Percentiles rank a stretch among this genome's conserved stretches.
phyloP scores from a whole-genome alignment of 1,284 basidiomycete species.

The Rhodotorula sp. region DNA sequence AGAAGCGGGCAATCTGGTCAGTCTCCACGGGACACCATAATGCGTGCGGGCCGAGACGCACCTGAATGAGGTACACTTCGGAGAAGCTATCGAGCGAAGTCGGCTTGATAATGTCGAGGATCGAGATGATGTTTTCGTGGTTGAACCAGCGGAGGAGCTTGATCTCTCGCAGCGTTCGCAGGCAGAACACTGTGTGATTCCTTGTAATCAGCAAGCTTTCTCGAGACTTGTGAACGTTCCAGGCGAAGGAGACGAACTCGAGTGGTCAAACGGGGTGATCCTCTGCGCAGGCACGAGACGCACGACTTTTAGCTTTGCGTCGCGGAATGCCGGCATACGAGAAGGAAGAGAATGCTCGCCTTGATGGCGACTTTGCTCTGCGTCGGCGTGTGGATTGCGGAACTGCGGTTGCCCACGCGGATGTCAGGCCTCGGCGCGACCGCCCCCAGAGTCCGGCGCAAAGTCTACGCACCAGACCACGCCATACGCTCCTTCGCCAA shows the following conservation, averaged over 20 bases:
- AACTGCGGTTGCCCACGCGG: conserved; percentile 20
- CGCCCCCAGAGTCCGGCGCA: not conserved
- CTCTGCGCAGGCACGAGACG: conserved; percentile 60
- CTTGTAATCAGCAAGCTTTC: not conserved
- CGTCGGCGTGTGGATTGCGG: conserved; percentile 40
- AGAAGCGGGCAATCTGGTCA: no score
- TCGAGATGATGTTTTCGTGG: conserved; percentile 94
- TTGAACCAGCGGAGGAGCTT: conserved; percentile 90
- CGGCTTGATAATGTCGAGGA: conserved; percentile 91
- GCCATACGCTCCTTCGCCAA: conserved; percentile 76
- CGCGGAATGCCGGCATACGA: no score
- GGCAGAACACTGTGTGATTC: conserved; percentile 56
- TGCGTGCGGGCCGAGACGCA: no score
- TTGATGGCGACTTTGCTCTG: conserved; percentile 45
- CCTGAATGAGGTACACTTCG: conserved; percentile 77
- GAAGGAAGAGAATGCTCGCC: conserved; percentile 3
- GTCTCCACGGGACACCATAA: no score
- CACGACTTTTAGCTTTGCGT: conserved; percentile 41
- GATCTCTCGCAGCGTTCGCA: conserved; percentile 79
- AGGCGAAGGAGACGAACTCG: conserved; percentile 58
- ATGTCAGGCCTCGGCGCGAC: no score
- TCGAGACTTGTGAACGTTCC: no score
- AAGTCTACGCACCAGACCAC: conserved; percentile 64
- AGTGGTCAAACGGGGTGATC: conserved; percentile 81
- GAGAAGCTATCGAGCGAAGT: conserved; percentile 84